Percentiles rank a stretch among this genome's conserved stretches.
Evolutionary conservation across 2,329 filamentous ascomycete genomes (phyloP).

Genomic region (Colletotrichum coccodes): DNA sequence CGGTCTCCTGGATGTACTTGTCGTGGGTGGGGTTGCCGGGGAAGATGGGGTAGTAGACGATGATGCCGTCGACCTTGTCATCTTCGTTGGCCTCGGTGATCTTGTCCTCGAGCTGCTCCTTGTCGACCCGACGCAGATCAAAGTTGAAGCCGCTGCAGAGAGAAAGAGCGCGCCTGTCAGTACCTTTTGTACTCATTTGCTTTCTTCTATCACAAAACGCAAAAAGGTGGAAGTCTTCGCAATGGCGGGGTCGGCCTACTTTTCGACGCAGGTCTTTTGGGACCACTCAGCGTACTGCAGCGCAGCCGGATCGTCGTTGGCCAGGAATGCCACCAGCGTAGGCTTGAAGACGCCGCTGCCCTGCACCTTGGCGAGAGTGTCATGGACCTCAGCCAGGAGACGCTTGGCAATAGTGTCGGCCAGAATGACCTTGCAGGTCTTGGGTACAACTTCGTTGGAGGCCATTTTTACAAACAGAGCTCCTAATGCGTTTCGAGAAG

Average conservation of each 20-base stretch:
- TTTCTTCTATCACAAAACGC: background rate
- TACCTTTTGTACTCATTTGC: constrained; percentile 27
- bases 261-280: constrained; percentile 93
- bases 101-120: constrained; percentile 89
- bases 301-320: constrained; percentile 90
- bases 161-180: constrained; percentile 18
- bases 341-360: constrained; percentile 67
- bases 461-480: constrained; percentile 45
- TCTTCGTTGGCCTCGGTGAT: constrained; percentile 88
- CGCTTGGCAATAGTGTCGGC: constrained; percentile 87
- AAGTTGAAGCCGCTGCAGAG: constrained; percentile 83
- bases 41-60: constrained; percentile 99
- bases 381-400: constrained; percentile 80
- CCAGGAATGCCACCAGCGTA: constrained; percentile 88
- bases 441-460: constrained; percentile 56
- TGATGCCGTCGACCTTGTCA: constrained; percentile 82
- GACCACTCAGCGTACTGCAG: constrained; percentile 97
- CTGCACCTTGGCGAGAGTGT: constrained; percentile 77
- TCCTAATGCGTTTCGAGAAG: background rate
- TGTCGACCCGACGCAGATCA: constrained; percentile 83
- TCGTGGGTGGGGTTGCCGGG: constrained; percentile 83
- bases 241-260: constrained; percentile 70
- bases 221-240: background rate
- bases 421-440: constrained; percentile 92
- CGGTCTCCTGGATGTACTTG: constrained; percentile 94